These are phyloP conservation scores for Singerocomus rubriflavus DNA, from an alignment of 1,284 basidiomycete genomes.

Conservation along the genomic window DNA sequence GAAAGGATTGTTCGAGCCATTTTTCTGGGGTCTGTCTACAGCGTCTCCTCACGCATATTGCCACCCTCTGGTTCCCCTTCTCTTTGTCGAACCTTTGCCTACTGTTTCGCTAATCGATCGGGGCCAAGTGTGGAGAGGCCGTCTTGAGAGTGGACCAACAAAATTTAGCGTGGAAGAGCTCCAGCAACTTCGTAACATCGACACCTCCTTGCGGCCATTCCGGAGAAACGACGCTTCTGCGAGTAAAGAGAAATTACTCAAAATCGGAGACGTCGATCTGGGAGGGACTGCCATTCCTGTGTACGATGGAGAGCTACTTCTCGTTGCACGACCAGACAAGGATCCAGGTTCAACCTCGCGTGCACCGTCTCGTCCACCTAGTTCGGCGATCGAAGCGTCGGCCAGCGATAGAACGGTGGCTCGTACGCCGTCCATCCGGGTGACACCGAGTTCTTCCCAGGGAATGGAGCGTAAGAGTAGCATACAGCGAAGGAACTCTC, in stretches of 20 bases:
- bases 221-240: conserved; percentile 13
- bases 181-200: conserved; percentile 47
- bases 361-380: conserved; percentile 60
- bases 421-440: conserved; percentile 69
- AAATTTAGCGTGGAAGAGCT: conserved; percentile 50
- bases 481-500: conserved; percentile 66
- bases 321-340: conserved; percentile 53
- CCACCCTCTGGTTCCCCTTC: conserved; percentile 59
- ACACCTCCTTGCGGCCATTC: conserved; percentile 28
- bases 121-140: conserved; percentile 55
- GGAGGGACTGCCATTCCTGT: conserved; percentile 70
- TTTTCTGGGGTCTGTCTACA: conserved; percentile 61
- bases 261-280: conserved; percentile 46
- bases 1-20: conserved; percentile 69
- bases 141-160: conserved; percentile 55
- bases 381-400: conserved; percentile 46
- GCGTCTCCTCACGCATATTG: conserved; percentile 38
- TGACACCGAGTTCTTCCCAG: conserved; percentile 63
- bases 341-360: conserved; percentile 48
- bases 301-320: conserved; percentile 67
- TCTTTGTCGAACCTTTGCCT: conserved; percentile 73
- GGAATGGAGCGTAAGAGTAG: conserved; percentile 72
- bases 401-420: conserved; percentile 43
- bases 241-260: conserved; percentile 29
- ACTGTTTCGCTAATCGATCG: conserved; percentile 66